Evolutionary conservation across 441 rosid genomes (phyloP), one percentile per base, ranked within the genome.

Genomic region (Aquilaria agallochum): DNA sequence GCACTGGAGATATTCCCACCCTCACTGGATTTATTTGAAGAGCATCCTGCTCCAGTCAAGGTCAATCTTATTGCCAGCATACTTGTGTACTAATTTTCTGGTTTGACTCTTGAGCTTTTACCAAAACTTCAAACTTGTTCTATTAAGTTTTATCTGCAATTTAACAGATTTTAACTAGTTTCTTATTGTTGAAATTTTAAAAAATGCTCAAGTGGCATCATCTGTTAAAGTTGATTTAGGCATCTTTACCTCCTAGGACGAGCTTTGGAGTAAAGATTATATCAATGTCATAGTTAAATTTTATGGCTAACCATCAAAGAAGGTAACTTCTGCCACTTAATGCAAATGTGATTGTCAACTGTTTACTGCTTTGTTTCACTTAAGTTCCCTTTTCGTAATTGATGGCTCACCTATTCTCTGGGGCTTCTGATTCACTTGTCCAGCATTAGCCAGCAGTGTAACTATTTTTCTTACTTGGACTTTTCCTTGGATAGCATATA

Each of bases 11-110:
- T 57, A 56, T 58, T 70, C 68, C 60, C 72, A 62, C 53, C 68
- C 47, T 69, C 76, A 46, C 55, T 63, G 20, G 80, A 76, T 79
- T 53, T 59, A 50, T 62, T 48, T 50, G 76, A 80, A 69, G 79
- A 74, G 55, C 69, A 58, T 59, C 61, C 56, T 70, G 60, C 69
- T 12, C 70, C 69, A 48, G 72, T 75, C 61, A 77, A 90, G 97
- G 96, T 94, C 65, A 77, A 84, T 72, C 42, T 7, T 36, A 36
- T 5, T 36, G 42, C 42, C 42, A 36, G 42, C 42, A 36, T 36
- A 36, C 42, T 60, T 60, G 27, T 27, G 54, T 42, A 32, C 47
- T 36, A 9, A 36, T 46, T 59, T 15, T 65, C 56, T 49, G 59
- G 53, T 31, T 48, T 32, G 9, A 36, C 6, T 36, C 5, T 36